Evolutionary conservation across 2,329 filamentous ascomycete genomes (phyloP).

Genomic region (Penicillium sp.): DNA sequence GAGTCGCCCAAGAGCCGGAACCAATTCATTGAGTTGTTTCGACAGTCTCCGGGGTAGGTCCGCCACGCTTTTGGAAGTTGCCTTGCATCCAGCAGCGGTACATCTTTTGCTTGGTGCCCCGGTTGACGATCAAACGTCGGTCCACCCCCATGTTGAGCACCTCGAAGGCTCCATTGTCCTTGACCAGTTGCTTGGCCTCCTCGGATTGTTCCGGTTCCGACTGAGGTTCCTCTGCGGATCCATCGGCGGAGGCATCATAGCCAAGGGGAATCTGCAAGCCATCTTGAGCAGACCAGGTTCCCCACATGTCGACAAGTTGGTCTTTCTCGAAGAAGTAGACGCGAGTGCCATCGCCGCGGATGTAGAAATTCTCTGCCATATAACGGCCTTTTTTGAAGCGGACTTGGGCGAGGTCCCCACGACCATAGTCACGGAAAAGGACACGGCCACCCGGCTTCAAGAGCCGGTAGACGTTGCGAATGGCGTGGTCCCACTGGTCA

Average conservation of each 20-base stretch:
- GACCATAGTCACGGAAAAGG: constrained; percentile 93
- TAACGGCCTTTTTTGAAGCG: constrained; percentile 95
- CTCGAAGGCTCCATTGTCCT: constrained; percentile 57
- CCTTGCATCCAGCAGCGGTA: constrained; percentile 79
- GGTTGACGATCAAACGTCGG: constrained; percentile 86
- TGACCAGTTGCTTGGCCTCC: constrained; percentile 12
- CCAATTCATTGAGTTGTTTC: constrained; percentile 16
- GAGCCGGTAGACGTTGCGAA: constrained; percentile 77
- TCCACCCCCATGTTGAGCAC: constrained; percentile 81
- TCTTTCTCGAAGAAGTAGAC: constrained; percentile 97
- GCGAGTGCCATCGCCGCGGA: constrained; percentile 89
- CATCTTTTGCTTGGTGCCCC: constrained; percentile 91
- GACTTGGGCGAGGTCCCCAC: constrained; percentile 93
- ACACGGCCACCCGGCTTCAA: constrained; percentile 93
- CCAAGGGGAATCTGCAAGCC: constrained; percentile 29
- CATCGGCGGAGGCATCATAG: neutral
- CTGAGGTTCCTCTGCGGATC: constrained; percentile 2
- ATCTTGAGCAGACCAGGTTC: constrained; percentile 47
- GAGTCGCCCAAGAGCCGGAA: neutral
- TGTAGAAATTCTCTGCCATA: constrained; percentile 95
- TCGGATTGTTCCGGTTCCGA: constrained; percentile 11
- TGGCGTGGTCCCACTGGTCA: constrained; percentile 77
- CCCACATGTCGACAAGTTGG: constrained; percentile 80
- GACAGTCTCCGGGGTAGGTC: neutral
- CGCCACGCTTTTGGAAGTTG: constrained; percentile 43